A percentile compares a stretch with the other conserved stretches of the same genome.
phyloP scores from a whole-genome alignment of 352 stramenopile species.

The Blastocystis hominis region DNA sequence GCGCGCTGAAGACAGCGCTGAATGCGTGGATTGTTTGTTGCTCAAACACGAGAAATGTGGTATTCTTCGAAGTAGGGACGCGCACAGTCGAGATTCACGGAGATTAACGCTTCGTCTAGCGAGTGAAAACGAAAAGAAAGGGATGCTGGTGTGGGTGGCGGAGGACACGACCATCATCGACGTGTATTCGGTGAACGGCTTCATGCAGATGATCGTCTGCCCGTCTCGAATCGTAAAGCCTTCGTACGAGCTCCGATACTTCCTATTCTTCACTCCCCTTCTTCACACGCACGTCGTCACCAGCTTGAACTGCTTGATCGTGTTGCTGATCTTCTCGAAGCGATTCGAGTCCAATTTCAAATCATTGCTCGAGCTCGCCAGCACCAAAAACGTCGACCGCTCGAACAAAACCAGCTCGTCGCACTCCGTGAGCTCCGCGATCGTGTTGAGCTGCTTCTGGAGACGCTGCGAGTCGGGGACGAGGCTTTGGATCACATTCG shows the following conservation, averaged over 20 bases:
- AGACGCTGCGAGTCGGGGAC: constrained; percentile 95
- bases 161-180: constrained; percentile 42
- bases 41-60: neutral
- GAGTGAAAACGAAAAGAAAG: neutral
- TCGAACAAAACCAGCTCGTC: constrained; percentile 95
- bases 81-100: constrained; percentile 4
- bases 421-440: constrained; percentile 88
- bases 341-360: constrained; percentile 86
- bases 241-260: constrained; percentile 12
- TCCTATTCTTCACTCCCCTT: neutral
- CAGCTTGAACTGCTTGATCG: constrained; percentile 98
- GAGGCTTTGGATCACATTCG: constrained; percentile 94
- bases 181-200: constrained; percentile 39
- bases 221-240: constrained; percentile 29
- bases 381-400: constrained; percentile 93
- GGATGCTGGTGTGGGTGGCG: neutral
- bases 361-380: constrained; percentile 81
- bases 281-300: neutral
- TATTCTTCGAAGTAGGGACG: neutral
- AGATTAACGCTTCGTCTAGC: constrained; percentile 19
- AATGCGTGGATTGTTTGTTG: no score
- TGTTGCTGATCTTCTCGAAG: constrained; percentile 99
- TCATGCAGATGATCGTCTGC: constrained; percentile 39
- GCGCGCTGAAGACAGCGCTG: neutral
- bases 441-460: constrained; percentile 86